Evolutionary conservation across 768 basidiomycete genomes (phyloP), one percentile per base, ranked within the genome.

Genomic region (Pluteus cervinus): DNA sequence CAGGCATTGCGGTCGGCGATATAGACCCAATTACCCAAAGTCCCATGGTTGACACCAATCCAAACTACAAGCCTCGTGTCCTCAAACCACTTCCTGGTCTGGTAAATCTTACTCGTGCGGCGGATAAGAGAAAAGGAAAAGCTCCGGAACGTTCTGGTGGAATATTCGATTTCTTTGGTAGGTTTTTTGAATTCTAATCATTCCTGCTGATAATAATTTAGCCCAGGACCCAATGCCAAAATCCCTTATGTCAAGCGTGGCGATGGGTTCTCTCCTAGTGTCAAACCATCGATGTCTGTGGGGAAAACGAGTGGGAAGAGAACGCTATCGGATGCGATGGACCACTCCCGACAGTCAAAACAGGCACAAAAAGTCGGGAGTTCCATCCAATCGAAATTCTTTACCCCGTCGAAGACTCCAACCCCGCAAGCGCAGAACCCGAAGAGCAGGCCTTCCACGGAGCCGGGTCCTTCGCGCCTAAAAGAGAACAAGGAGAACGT

Each of bases 11-110:
- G 1, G 45, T 60, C 14, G 90, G 90, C 4, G 69, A 84, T 33
- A 60, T 75, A 24, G 79, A 87, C 56, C 91, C 91, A 5, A 65
- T 79, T 18, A 78, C 79, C 20, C 67, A 73, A 26, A 49, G 72
- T 31, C 74, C 80, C 2, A 88, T 94, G 69, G 57, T 68, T 20
- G 92, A 96, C 53, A 88, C 89, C 58, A 79, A 86, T 50, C 79
- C 84, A 10, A 50, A 53, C 7, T 86, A 73, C 54, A 51, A 61
- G 29, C 84, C 86, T 37, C 58, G 71, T 43, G 54, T 60, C 3
- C 57, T 71, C 43, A 80, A 73, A 52, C 51, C 65, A 29, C 51
- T 59, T 39, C 47, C 52, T 2, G 38, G 50, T 7, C 40, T 53
- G 6, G 39, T 47, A 5, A 57, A 54, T 22, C 51, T 46, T 7